Evolutionary conservation across 2,329 filamentous ascomycete genomes (phyloP).

Genomic region (Trichophyton rubrum): DNA sequence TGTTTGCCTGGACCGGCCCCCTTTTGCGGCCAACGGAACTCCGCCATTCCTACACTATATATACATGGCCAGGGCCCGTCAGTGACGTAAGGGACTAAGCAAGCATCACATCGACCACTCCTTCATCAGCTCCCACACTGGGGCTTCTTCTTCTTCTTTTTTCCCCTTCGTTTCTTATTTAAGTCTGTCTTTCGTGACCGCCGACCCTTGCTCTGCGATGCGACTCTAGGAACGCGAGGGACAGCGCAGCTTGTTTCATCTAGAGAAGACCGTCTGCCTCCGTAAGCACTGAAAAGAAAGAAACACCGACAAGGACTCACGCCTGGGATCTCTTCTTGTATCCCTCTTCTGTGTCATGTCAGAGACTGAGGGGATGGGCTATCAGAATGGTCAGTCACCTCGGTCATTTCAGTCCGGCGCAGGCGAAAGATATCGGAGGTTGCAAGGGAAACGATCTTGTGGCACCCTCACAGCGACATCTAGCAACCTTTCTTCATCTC

Average conservation of each 20-base stretch:
- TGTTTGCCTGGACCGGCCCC: not conserved
- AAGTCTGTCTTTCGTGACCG: not conserved
- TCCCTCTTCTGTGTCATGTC: not conserved
- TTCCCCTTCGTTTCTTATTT: too few relatives aligned
- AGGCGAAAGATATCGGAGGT: not conserved
- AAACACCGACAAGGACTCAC: not conserved
- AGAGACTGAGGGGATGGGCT: not conserved
- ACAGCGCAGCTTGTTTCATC: not conserved
- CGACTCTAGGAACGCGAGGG: not conserved
- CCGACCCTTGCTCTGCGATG: not conserved
- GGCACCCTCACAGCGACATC: not conserved
- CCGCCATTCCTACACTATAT: not conserved
- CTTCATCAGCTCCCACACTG: too few relatives aligned
- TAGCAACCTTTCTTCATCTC: not conserved
- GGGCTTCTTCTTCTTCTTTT: too few relatives aligned
- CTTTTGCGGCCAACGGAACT: not conserved
- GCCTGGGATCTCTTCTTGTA: not conserved
- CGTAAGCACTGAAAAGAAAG: too few relatives aligned
- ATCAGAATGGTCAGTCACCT: not conserved
- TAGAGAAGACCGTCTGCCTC: not conserved
- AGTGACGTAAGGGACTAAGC: not conserved
- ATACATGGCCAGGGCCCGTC: not conserved
- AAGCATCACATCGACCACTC: too few relatives aligned
- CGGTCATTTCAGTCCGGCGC: not conserved
- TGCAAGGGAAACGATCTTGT: not conserved